Evolutionary conservation across 1,284 basidiomycete species (phyloP).

Genomic region (Sporisorium sorghi): DNA sequence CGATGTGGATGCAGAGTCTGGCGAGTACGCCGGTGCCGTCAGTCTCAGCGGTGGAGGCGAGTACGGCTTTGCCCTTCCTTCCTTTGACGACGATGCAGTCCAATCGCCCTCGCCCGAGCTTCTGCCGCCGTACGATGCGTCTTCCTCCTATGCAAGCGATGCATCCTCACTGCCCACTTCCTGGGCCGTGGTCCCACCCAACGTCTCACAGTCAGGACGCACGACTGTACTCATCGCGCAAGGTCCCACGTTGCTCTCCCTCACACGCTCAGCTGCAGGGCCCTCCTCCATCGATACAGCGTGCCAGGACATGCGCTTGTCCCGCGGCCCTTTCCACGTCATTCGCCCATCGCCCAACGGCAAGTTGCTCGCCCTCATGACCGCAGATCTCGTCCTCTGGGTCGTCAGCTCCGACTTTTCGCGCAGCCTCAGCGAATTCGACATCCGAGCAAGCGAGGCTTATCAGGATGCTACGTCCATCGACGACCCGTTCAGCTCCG

Average conservation of each 20-base stretch:
- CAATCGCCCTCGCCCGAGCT: slow-evolving; percentile 27
- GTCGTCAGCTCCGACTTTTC: slow-evolving; percentile 94
- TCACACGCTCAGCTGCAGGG: slow-evolving; percentile 41
- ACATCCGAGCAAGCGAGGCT: slow-evolving; percentile 53
- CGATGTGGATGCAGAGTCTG: slow-evolving; percentile 73
- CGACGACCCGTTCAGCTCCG: slow-evolving; percentile 37
- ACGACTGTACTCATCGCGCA: slow-evolving; percentile 47
- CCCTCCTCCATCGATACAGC: slow-evolving; percentile 48
- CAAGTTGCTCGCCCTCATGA: slow-evolving; percentile 87
- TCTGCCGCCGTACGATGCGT: slow-evolving; percentile 24
- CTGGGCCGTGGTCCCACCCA: slow-evolving; percentile 49
- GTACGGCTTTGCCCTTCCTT: slow-evolving; percentile 38
- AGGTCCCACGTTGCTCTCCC: slow-evolving; percentile 39
- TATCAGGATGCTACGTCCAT: slow-evolving; percentile 39
- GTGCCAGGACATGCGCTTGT: slow-evolving; percentile 74
- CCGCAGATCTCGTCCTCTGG: slow-evolving; percentile 80
- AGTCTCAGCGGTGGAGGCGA: slow-evolving; percentile 37
- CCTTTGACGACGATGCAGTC: slow-evolving; percentile 32
- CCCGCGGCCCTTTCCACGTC: slow-evolving; percentile 86
- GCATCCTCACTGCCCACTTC: slow-evolving; percentile 24
- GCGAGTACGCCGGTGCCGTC: slow-evolving; percentile 34
- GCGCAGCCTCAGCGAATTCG: slow-evolving; percentile 86
- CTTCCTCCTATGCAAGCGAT: slow-evolving; percentile 8
- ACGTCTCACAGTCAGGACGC: slow-evolving; percentile 33
- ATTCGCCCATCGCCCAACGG: slow-evolving; percentile 92